phyloP scores from a whole-genome alignment of 2,329 filamentous ascomycete genomes.

The Aureobasidium sp. region DNA sequence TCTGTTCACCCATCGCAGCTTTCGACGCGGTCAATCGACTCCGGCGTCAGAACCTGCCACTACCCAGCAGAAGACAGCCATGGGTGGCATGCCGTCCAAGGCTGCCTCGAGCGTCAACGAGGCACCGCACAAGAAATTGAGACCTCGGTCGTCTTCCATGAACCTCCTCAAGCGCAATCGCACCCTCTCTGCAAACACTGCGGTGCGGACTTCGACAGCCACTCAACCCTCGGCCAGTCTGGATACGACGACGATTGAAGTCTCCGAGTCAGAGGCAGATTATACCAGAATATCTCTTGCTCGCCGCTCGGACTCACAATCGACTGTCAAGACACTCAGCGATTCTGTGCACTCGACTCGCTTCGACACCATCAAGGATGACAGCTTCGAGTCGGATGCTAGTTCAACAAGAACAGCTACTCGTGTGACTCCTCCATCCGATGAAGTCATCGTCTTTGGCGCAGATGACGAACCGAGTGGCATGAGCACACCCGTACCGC shows the following conservation, averaged over 20 bases:
- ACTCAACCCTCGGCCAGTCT: neutral
- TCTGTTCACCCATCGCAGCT: slow-evolving; percentile 7
- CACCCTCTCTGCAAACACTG: neutral
- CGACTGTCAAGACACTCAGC: neutral
- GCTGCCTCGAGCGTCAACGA: neutral
- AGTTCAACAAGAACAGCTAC: slow-evolving; percentile 7
- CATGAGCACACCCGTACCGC: slow-evolving; percentile 12
- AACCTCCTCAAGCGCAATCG: slow-evolving; percentile 8
- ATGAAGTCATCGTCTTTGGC: neutral
- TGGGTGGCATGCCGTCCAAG: slow-evolving; percentile 7
- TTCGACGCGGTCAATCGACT: slow-evolving; percentile 1
- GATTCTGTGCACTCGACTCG: neutral
- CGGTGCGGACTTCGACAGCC: neutral
- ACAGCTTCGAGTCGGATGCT: neutral
- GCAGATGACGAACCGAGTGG: slow-evolving; percentile 6
- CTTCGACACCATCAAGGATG: neutral
- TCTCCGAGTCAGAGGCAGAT: neutral
- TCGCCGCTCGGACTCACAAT: neutral
- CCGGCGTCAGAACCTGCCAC: neutral
- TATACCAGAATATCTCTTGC: neutral
- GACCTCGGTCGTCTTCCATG: neutral
- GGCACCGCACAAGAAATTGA: slow-evolving; percentile 5
- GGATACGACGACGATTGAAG: neutral
- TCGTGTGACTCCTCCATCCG: neutral
- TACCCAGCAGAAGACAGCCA: neutral